Percentiles rank a stretch among this genome's conserved stretches.
Evolutionary conservation across 768 basidiomycete genomes (phyloP).

Genomic region (Rhizopogon vulgaris): DNA sequence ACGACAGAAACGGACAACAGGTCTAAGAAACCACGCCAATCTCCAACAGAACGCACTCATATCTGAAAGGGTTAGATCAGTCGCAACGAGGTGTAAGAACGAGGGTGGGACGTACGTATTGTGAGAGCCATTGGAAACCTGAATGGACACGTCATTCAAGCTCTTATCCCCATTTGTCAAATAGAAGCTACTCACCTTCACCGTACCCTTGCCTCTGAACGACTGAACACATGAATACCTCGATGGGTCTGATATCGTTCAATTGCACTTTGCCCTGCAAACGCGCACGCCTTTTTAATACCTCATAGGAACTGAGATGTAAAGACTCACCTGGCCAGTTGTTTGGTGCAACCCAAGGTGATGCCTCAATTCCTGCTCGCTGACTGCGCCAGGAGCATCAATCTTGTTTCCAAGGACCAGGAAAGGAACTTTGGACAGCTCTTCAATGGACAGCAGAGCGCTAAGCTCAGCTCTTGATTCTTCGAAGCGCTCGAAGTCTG

Average conservation of each 20-base stretch:
- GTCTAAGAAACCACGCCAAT: not conserved
- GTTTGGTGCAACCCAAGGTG: conserved; percentile 95
- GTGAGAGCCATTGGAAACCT: conserved; percentile 95
- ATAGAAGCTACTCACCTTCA: conserved; percentile 54
- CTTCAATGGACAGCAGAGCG: conserved; percentile 91
- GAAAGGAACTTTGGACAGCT: conserved; percentile 95
- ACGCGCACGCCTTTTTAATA: conserved; percentile 4
- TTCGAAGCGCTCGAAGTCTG: conserved; percentile 92
- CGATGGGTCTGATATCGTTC: conserved; percentile 95
- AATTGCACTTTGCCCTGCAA: conserved; percentile 92
- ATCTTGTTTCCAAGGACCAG: conserved; percentile 99
- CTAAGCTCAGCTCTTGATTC: conserved; percentile 98
- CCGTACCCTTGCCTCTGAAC: conserved; percentile 98
- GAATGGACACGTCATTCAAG: conserved; percentile 2
- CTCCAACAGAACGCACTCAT: not conserved
- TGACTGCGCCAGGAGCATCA: conserved; percentile 95
- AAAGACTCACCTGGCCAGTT: conserved; percentile 83
- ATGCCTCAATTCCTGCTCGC: conserved; percentile 95
- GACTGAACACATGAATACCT: conserved; percentile 99
- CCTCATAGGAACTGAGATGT: not conserved
- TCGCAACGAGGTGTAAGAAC: not conserved
- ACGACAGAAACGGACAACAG: not conserved
- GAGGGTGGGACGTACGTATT: conserved; percentile 66
- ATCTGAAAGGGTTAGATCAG: not conserved
- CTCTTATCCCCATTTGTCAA: not conserved